Conservation (phyloP, 2,329 filamentous ascomycete species). For the Phialophora chinensis region DNA sequence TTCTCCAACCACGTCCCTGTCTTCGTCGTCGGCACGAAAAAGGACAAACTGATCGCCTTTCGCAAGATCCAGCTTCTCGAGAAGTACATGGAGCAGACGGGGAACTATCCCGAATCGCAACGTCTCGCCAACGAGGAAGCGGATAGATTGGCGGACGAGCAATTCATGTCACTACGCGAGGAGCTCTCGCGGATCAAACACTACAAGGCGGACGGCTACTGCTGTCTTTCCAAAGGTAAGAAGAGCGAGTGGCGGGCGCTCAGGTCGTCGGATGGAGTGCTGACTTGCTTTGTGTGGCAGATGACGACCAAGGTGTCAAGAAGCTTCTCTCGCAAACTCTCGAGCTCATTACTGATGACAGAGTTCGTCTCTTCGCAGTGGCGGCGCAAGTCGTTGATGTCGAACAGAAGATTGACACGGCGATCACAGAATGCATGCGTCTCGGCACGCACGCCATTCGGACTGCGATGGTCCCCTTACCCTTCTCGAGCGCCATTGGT, state of each 20-base stretch:
- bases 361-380: conserved; percentile 45
- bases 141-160: conserved; percentile 33
- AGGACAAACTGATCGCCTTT: conserved; percentile 44
- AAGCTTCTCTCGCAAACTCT: conserved; percentile 42
- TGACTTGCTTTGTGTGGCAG: conserved; percentile 24
- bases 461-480: conserved; percentile 40
- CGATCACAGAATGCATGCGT: conserved; percentile 44
- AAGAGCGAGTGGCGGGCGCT: too few relatives aligned
- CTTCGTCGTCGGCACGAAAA: conserved; percentile 45
- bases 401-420: conserved; percentile 46
- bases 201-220: conserved; percentile 39
- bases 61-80: conserved; percentile 37
- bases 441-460: conserved; percentile 42
- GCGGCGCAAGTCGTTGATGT: conserved; percentile 45
- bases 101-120: conserved; percentile 40
- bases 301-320: conserved; percentile 43
- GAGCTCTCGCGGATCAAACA: conserved; percentile 36
- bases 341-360: conserved; percentile 44
- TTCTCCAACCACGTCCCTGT: conserved; percentile 45
- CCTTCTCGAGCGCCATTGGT: conserved; percentile 38
- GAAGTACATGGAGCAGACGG: conserved; percentile 34
- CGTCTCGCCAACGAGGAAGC: conserved; percentile 38
- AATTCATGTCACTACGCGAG: conserved; percentile 35
- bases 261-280: neutral
- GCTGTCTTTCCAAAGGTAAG: conserved; percentile 39